A percentile compares a stretch with the other conserved stretches of the same genome.
phyloP scores from a whole-genome alignment of 495 filamentous ascomycete species.

The Recurvomyces mirabilis region DNA sequence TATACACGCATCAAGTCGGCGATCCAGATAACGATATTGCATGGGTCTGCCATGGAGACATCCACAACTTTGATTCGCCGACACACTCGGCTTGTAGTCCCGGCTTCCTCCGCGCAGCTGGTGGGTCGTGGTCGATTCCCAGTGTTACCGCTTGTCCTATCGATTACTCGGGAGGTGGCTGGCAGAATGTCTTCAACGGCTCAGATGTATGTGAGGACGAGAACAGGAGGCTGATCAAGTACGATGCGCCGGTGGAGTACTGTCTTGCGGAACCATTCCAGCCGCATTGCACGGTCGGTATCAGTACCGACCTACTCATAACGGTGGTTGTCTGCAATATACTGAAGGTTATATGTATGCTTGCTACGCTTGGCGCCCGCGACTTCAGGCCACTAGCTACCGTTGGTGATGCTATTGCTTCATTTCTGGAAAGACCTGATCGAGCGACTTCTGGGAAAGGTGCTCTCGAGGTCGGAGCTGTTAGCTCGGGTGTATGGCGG shows the following conservation, averaged over 20 bases:
- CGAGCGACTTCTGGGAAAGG: background rate
- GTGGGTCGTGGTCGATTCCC: background rate
- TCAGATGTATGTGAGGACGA: too few species aligned
- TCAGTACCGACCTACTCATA: background rate
- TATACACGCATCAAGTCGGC: background rate
- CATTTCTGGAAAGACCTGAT: background rate
- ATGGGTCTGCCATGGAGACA: background rate
- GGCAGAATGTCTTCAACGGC: background rate
- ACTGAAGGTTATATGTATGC: background rate
- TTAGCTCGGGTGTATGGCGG: background rate
- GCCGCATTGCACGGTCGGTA: background rate
- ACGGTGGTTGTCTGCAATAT: background rate
- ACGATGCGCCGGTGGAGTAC: background rate
- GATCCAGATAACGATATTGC: background rate
- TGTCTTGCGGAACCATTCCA: background rate
- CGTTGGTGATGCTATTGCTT: background rate
- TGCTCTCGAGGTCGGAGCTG: background rate
- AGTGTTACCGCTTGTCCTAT: background rate
- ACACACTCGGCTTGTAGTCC: too few species aligned
- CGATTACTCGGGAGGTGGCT: background rate
- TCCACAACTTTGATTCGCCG: too few species aligned
- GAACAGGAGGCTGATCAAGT: too few species aligned
- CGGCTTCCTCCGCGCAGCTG: background rate
- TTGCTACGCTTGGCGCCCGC: background rate
- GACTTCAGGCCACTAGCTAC: background rate